Percentiles rank a stretch among this genome's conserved stretches.
Evolutionary conservation across 2,329 filamentous ascomycete species (phyloP).

Genomic region (Paracorniculantispora psalliotae): DNA sequence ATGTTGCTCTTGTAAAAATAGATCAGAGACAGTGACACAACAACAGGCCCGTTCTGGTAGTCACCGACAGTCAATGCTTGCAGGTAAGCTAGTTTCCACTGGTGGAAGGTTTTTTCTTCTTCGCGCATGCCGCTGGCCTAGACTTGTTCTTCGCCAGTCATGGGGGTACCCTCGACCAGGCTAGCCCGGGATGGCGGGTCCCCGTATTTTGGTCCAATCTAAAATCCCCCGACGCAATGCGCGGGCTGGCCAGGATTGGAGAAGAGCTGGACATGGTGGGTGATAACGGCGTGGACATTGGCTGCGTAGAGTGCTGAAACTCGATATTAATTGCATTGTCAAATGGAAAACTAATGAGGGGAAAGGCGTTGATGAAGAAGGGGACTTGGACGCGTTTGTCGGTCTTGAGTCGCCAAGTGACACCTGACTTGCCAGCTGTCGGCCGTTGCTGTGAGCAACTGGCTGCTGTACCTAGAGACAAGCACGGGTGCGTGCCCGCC

Average conservation of each 20-base stretch:
- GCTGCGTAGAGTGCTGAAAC: background rate
- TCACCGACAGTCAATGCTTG: background rate
- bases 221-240: background rate
- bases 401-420: background rate
- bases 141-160: background rate
- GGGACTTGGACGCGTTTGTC: background rate
- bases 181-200: background rate
- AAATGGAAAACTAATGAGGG: background rate
- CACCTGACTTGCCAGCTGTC: background rate
- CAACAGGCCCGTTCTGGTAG: background rate
- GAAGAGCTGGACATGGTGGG: background rate
- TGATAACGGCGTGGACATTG: background rate
- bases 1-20: conserved; percentile 10
- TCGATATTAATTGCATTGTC: conserved; percentile 4
- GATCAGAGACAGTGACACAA: background rate
- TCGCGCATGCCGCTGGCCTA: background rate
- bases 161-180: background rate
- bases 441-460: background rate
- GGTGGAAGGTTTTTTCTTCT: background rate
- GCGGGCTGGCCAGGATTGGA: background rate
- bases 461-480: background rate
- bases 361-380: background rate
- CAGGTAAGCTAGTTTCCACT: background rate
- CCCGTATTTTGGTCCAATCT: conserved; percentile 6
- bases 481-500: background rate